Evolutionary conservation across 257 asterid genomes (phyloP).

Genomic region (Marsdenia floribunda): DNA sequence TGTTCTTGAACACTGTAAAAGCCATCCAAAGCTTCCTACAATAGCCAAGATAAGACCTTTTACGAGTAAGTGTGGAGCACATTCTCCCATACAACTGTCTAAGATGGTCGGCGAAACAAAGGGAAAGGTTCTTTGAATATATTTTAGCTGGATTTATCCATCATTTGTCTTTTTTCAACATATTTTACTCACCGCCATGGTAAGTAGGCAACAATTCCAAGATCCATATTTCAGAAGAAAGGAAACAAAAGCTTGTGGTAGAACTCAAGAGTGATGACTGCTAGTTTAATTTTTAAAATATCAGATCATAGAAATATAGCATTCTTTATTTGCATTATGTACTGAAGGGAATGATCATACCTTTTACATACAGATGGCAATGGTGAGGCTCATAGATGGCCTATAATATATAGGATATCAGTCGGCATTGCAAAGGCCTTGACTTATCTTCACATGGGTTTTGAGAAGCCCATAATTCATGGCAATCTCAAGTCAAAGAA

Average conservation of each 20-base stretch:
- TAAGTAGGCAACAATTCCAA: conserved; percentile 4
- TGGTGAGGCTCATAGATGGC: conserved; percentile 64
- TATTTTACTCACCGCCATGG: conserved; percentile 1
- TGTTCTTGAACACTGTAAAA: not conserved
- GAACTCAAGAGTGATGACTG: not conserved
- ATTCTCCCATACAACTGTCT: not conserved
- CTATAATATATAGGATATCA: conserved; percentile 54
- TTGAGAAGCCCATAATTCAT: conserved; percentile 60
- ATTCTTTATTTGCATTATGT: not conserved
- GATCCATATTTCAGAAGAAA: not conserved
- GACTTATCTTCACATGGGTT: conserved; percentile 55
- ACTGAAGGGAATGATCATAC: conserved; percentile 6
- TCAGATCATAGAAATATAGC: not conserved
- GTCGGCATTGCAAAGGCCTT: conserved; percentile 60
- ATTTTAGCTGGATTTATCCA: conserved; percentile 25
- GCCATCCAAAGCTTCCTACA: conserved; percentile 1
- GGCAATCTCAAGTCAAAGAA: conserved; percentile 84
- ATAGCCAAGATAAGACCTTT: not conserved
- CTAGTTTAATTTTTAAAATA: not conserved
- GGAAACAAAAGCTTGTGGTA: not conserved
- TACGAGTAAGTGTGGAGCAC: not conserved
- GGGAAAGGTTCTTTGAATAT: conserved; percentile 18
- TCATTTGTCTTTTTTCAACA: conserved; percentile 15
- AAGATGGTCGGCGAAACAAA: conserved; percentile 9
- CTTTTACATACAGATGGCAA: conserved; percentile 50